Evolutionary conservation across 768 basidiomycete species (phyloP).

Genomic region (Fibroporia radiculosa): DNA sequence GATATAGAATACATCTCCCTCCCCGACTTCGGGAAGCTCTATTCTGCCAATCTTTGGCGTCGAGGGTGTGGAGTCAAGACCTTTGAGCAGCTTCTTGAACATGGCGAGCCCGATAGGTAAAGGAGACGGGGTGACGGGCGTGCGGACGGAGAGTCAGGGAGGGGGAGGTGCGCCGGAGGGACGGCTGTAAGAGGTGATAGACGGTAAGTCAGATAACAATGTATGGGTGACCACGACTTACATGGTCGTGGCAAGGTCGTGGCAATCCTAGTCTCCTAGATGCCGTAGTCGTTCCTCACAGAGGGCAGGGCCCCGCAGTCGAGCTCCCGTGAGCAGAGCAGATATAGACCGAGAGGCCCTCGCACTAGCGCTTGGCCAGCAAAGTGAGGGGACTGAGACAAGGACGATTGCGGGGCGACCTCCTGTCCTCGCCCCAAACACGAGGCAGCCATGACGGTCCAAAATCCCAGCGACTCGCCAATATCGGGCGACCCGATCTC

Average conservation of each 20-base stretch:
- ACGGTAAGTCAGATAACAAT: slow-evolving; percentile 3
- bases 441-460: slow-evolving; percentile 14
- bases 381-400: slow-evolving; percentile 5
- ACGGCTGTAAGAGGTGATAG: neutral
- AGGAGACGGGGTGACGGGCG: neutral
- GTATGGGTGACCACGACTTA: slow-evolving; percentile 6
- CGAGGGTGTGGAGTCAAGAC: slow-evolving; percentile 6
- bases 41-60: slow-evolving; percentile 10
- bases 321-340: slow-evolving; percentile 15
- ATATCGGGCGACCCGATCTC: slow-evolving; percentile 3
- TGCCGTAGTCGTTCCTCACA: slow-evolving; percentile 4
- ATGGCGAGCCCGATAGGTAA: slow-evolving; percentile 2
- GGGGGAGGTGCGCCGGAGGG: neutral
- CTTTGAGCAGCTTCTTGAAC: slow-evolving; percentile 6
- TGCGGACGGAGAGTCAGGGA: neutral
- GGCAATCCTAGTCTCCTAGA: slow-evolving; percentile 1
- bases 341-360: slow-evolving; percentile 18
- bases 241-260: slow-evolving; percentile 11
- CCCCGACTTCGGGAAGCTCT: slow-evolving; percentile 8
- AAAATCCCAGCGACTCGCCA: slow-evolving; percentile 9
- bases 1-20: slow-evolving; percentile 5
- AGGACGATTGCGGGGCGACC: slow-evolving; percentile 8
- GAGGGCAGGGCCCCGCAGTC: slow-evolving; percentile 10
- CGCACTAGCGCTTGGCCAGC: slow-evolving; percentile 12
- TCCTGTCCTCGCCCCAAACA: slow-evolving; percentile 15